Base-by-base conservation (phyloP, 2,329 filamentous ascomycete species). In the Sarocladium brachiariae region DNA sequence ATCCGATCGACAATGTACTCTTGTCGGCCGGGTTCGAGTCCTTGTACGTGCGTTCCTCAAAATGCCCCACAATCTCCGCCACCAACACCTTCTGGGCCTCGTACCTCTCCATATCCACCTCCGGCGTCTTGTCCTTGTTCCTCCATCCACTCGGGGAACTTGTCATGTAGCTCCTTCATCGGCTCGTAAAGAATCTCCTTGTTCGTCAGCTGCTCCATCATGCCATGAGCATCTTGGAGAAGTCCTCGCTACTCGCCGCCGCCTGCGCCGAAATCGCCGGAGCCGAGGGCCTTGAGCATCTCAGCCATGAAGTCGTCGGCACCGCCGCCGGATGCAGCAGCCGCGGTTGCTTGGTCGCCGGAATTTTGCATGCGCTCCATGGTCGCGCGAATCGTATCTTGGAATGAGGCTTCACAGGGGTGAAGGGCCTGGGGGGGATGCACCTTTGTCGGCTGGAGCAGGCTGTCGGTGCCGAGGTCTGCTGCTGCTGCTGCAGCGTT, bases 161-260 rank as follows among this genome's bases (percentile, higher is more conserved):
- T 97, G 50, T 89, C 86, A 65, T 95, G 74, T 45, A 99, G 74
- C 70, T 99, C 93, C 73, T 96, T 96, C 90, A 99, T 96, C 2
- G 93, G 93, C 71, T 99, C 92, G 65, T 97, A 97, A 48, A 99
- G 71, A 55, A 99, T 96, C 59, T 97, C 93, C 73, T 96, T 97
- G 68, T 95, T 96, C 3, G 93, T 97, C 55, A 99, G 77, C 68
- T 99, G 91, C 70, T 97, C 89, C 92, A 99, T 97, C 89, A 97
- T 96, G 50, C 87, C 77, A 95, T 82, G 53, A 99, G 80, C 83
- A 97, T 89, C 71, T 95, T 92, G 52, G 89, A 90, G 61, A 97
- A 87, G 59, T 95, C 90, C 59, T 93, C 90, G 43, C 43, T 16
- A 13, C 51, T 96, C 89, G 48, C 65, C 89, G 33, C 67, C 69